These are phyloP conservation scores for Orbilia quercus DNA, from an alignment of 2,329 filamentous ascomycete species.

Conservation along the genomic window DNA sequence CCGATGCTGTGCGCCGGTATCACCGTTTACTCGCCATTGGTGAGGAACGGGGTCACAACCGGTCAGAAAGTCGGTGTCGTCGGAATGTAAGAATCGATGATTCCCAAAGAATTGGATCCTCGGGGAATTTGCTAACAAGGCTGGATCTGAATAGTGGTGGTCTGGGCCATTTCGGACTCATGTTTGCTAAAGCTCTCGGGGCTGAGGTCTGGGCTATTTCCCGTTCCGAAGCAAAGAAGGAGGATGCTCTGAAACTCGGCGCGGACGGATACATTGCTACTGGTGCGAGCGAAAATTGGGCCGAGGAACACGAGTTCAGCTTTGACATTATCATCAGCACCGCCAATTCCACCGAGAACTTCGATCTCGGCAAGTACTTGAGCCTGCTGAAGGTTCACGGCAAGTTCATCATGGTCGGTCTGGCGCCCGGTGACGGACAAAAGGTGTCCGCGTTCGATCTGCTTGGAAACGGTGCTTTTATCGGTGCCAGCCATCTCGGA, in stretches of 20 bases:
- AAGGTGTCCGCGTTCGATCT: constrained; percentile 63
- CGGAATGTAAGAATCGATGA: constrained; percentile 65
- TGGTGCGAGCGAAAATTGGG: constrained; percentile 69
- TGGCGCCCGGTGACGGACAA: constrained; percentile 67
- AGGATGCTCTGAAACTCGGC: constrained; percentile 70
- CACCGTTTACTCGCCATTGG: constrained; percentile 81
- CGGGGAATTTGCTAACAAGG: constrained; percentile 54
- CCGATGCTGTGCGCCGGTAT: constrained; percentile 88
- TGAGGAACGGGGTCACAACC: constrained; percentile 78
- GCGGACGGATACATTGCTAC: constrained; percentile 73
- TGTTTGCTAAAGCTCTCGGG: constrained; percentile 76
- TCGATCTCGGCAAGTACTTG: constrained; percentile 76
- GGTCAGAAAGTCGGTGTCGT: constrained; percentile 83
- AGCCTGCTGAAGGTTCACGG: constrained; percentile 76
- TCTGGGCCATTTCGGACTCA: constrained; percentile 76
- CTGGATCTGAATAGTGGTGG: constrained; percentile 66
- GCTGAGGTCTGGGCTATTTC: constrained; percentile 74
- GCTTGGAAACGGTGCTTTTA: constrained; percentile 68
- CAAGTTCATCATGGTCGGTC: constrained; percentile 70
- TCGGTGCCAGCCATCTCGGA: constrained; percentile 77
- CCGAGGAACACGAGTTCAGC: constrained; percentile 69
- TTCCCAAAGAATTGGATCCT: constrained; percentile 61
- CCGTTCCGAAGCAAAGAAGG: constrained; percentile 71
- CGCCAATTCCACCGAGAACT: constrained; percentile 74
- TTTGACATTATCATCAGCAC: constrained; percentile 83